Conservation (phyloP, 306 rosid genomes). For the Prunus padus region DNA sequence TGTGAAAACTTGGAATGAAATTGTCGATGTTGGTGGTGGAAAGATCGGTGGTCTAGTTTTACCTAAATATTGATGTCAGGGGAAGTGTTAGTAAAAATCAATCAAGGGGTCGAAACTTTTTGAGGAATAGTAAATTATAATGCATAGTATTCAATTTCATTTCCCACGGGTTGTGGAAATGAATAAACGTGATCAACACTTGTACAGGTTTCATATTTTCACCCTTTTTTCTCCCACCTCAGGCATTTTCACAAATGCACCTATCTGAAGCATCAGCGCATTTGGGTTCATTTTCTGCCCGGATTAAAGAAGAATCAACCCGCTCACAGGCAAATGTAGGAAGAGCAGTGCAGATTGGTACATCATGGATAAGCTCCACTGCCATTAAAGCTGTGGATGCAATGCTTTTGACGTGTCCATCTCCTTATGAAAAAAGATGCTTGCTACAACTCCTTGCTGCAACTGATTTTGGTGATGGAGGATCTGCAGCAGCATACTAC, state of each 20-base stretch:
- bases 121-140: not conserved
- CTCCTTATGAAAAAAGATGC: conserved; percentile 96
- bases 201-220: conserved; percentile 6
- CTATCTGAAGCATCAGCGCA: conserved; percentile 93
- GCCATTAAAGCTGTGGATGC: conserved; percentile 90
- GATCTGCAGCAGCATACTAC: conserved; percentile 63
- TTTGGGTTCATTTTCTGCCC: conserved; percentile 91
- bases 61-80: not conserved
- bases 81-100: not conserved
- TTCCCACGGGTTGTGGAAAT: not conserved
- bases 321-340: conserved; percentile 56
- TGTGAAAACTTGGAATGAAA: not conserved
- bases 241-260: conserved; percentile 98
- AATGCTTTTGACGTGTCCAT: conserved; percentile 84
- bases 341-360: conserved; percentile 62
- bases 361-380: conserved; percentile 85
- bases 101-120: not conserved
- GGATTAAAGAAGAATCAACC: conserved; percentile 80
- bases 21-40: not conserved
- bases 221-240: conserved; percentile 18
- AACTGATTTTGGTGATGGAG: conserved; percentile 94
- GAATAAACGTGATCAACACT: not conserved
- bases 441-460: conserved; percentile 89
- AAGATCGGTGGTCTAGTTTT: not conserved
- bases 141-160: not conserved